Evolutionary conservation across 2,329 filamentous ascomycete species (phyloP).

Genomic region (Coccinonectria pachysandricola): DNA sequence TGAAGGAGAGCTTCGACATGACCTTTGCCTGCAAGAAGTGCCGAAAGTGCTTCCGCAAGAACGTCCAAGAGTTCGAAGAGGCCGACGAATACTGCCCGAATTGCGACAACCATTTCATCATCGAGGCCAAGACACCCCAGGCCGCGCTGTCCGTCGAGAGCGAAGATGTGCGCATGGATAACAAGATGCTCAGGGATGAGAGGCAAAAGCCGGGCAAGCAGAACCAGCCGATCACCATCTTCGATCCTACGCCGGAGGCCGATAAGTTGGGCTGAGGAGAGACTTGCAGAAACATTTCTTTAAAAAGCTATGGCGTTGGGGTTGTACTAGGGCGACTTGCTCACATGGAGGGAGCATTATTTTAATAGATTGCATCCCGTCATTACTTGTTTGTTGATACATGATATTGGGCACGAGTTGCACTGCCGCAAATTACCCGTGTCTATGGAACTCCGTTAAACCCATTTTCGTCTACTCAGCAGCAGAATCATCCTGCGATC

Average conservation of each 20-base stretch:
- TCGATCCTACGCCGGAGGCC: constrained; percentile 64
- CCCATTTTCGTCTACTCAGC: constrained; percentile 22
- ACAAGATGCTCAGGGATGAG: constrained; percentile 88
- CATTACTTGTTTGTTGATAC: constrained; percentile 29
- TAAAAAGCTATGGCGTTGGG: constrained; percentile 21
- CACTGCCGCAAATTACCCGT: constrained; percentile 13
- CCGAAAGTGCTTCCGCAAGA: constrained; percentile 95
- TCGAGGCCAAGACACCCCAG: constrained; percentile 80
- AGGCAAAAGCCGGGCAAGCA: constrained; percentile 47
- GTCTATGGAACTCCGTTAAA: constrained; percentile 15
- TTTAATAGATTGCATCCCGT: constrained; percentile 15
- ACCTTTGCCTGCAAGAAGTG: constrained; percentile 97
- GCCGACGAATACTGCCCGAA: constrained; percentile 98
- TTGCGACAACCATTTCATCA: constrained; percentile 96
- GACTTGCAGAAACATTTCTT: constrained; percentile 1
- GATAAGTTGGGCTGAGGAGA: constrained; percentile 59
- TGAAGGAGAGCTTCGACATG: constrained; percentile 78
- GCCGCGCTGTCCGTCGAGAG: constrained; percentile 79
- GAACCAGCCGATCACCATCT: constrained; percentile 54
- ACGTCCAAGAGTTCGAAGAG: constrained; percentile 85
- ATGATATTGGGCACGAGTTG: constrained; percentile 20
- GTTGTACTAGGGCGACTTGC: constrained; percentile 15
- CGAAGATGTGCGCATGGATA: constrained; percentile 78
- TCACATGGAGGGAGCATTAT: constrained; percentile 9
- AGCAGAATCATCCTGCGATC: constrained; percentile 36